A percentile compares a stretch with the other conserved stretches of the same genome.
Conservation (phyloP, 2,329 filamentous ascomycete genomes). For the Colletotrichum echinochloae region DNA sequence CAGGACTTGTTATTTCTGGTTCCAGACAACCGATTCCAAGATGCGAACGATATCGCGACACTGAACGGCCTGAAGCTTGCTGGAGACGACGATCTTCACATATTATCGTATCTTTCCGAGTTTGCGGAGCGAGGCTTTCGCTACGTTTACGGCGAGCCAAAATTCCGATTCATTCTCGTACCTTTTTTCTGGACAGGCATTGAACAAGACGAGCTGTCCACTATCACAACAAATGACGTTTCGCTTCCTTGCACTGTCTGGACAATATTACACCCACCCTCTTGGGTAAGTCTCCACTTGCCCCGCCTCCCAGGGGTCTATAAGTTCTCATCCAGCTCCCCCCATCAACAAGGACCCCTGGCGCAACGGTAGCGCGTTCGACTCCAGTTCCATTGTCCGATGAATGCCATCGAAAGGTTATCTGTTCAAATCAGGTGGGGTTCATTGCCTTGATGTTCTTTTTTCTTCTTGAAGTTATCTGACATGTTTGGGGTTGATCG, state of each 20-base stretch:
- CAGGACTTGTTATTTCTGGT: constrained; percentile 19
- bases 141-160: constrained; percentile 1
- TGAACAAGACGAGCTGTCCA: constrained; percentile 2
- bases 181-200: constrained; percentile 17
- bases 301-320: no score
- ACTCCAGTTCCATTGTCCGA: constrained; percentile 27
- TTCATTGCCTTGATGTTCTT: no score
- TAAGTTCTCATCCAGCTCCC: no score
- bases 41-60: constrained; percentile 8
- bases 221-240: background rate
- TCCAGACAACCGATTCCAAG: constrained; percentile 8
- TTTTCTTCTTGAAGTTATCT: no score
- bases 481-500: no score
- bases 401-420: constrained; percentile 35
- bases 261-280: no score
- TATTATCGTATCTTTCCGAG: constrained; percentile 12
- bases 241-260: constrained; percentile 8
- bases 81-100: background rate
- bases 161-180: background rate
- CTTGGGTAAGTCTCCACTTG: no score
- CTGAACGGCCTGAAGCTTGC: constrained; percentile 4
- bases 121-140: constrained; percentile 13
- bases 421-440: constrained; percentile 40
- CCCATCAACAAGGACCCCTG: constrained; percentile 26
- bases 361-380: constrained; percentile 41